Conservation (phyloP, 73 alveolate species). For the Paramecium sexaurelia region DNA sequence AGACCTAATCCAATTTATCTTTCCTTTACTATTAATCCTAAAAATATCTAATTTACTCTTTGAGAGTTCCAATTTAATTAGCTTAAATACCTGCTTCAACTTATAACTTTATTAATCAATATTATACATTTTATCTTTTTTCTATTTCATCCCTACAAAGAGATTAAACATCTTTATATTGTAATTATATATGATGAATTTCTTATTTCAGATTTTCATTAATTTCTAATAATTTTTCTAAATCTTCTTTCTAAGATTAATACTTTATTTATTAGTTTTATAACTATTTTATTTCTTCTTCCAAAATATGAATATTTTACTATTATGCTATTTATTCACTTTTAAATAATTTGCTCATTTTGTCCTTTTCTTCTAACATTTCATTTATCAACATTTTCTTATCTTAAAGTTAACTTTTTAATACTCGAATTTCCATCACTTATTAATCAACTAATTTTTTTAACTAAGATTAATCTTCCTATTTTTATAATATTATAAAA, state of each 20-base stretch:
- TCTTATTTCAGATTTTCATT: constrained; percentile 1
- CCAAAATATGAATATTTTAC: neutral
- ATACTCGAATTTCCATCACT: neutral
- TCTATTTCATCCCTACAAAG: constrained; percentile 11
- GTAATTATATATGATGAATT: neutral
- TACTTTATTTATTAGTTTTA: neutral
- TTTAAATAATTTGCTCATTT: neutral
- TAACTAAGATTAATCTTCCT: constrained; percentile 11
- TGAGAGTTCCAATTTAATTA: neutral
- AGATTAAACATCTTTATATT: neutral
- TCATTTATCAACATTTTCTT: constrained; percentile 13
- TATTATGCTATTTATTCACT: neutral
- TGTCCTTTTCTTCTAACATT: constrained; percentile 50
- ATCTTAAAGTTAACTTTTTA: neutral
- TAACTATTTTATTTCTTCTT: neutral
- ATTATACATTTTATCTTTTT: constrained; percentile 11
- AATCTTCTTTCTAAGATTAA: constrained; percentile 5
- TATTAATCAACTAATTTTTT: constrained; percentile 25
- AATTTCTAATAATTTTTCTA: neutral
- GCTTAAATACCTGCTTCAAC: constrained; percentile 4
- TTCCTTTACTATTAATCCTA: neutral
- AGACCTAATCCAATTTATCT: constrained; percentile 36
- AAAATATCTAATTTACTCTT: neutral
- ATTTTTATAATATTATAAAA: neutral
- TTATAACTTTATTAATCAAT: constrained; percentile 18